Conservation (phyloP, 805 yeast species). For the Metschnikowia aberdeeniae region DNA sequence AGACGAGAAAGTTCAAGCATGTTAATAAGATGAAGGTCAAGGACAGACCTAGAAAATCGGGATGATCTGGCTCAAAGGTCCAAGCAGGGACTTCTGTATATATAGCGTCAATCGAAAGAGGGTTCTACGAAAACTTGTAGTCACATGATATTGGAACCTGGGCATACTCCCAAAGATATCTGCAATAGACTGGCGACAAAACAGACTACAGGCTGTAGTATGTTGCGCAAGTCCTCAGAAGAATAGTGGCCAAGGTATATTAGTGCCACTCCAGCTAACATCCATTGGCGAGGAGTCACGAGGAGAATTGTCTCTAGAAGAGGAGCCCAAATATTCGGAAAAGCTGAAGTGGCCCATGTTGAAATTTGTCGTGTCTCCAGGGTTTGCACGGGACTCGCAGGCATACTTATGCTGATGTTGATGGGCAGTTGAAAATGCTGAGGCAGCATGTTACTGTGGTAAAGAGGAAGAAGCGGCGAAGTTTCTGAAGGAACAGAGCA, state of each 20-base stretch:
- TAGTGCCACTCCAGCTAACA: not conserved
- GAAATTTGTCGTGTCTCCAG: not conserved
- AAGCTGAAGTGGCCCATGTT: not conserved
- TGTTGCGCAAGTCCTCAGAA: not conserved
- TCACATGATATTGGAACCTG: not conserved
- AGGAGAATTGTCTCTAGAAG: not conserved
- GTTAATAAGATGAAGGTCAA: slow-evolving; percentile 79
- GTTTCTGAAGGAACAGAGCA: slow-evolving; percentile 4
- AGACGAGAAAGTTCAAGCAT: slow-evolving; percentile 89
- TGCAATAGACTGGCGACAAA: slow-evolving; percentile 1
- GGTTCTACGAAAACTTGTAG: not conserved
- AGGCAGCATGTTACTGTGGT: not conserved
- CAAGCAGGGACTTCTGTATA: not conserved
- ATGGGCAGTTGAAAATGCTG: slow-evolving; percentile 6
- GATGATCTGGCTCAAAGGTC: not conserved
- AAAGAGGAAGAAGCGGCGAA: slow-evolving; percentile 11
- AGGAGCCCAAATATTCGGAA: not conserved
- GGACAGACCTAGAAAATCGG: slow-evolving; percentile 71
- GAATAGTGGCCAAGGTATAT: slow-evolving; percentile 4
- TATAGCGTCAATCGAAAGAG: slow-evolving; percentile 1
- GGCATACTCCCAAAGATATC: not conserved
- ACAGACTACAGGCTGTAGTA: not conserved
- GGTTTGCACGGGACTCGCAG: slow-evolving; percentile 1
- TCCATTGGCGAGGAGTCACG: slow-evolving; percentile 3
- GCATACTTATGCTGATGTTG: slow-evolving; percentile 5